Base-by-base conservation (phyloP, 129 eudicot genomes). In the Logfia minima region DNA sequence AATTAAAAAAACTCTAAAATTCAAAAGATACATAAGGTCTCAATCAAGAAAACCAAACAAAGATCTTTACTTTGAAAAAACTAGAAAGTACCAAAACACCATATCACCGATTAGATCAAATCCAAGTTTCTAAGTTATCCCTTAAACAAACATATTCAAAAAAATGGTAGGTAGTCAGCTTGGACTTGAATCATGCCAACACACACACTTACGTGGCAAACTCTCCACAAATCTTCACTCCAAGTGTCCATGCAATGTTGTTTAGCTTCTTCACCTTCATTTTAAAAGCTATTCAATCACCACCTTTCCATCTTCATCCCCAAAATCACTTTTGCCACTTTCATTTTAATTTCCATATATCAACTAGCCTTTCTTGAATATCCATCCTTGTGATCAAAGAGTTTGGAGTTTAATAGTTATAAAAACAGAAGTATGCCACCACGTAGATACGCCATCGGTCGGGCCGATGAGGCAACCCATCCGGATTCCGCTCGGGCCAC, bases 401-500 rank as follows among this genome's bases (percentile, higher is more conserved):
- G 56, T 71, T 70, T 23, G 17, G n/a, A 60, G 34, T 59, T 53
- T 51, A 29, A 1, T 32, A 28, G 73, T 52, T 0, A 48, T 19
- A 34, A 0, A 0, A 29, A 55, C 3, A 29, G 19, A 28, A 41
- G 5, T 37, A 86, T 86, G 88, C 88, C 80, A 22, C 88, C 91
- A 13, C 79, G 98, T 29, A 71, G 90, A 73, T 90, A 93, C 39
- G 92, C 89, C 31, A 83, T 90, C 41, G 96, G 96, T 3, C 61
- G 88, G 76, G 89, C 97, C 1, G 98, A 93, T 18, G 97, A 90
- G 29, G 97, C 97, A 70, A 87, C 92, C 16, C 96, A 93, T 71
- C 97, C 93, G 13, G 96, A 90, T 60, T 90, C 97, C 39, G 85
- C 87, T 22, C 84, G 93, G 26, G 98, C 98, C 68, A 84, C 98